Base-by-base conservation (phyloP, 345 rosid genomes). In the Gossypioides kirkii region DNA sequence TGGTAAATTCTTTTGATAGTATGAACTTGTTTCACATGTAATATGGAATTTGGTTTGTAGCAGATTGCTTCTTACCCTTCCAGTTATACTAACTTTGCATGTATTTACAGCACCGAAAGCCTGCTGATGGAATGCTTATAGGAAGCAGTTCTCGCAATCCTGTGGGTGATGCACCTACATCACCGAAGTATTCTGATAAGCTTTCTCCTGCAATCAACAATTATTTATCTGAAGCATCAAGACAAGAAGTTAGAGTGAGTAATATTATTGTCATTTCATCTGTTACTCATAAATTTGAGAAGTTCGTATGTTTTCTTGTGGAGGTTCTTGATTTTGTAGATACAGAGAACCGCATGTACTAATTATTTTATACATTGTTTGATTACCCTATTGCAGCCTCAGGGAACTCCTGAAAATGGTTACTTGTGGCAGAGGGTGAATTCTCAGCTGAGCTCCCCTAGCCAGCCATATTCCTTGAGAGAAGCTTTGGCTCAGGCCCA, bases 401-500 rank as follows among this genome's bases (percentile, higher is more conserved):
- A 90, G 79, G 99, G 98, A 74, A 92, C 97, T 65, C 98, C 98
- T 69, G 98, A 95, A 72, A 88, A 88, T 83, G 94, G 96, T 73
- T 87, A 90, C 79, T 73, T 89, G 80, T 90, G 97, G 97, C 98
- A 95, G 79, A 91, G 99, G 78, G 97, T 91, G 78, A 95, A 90
- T 83, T 92, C 99, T 76, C 99, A 95, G 84, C 76, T 92, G 77
- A 92, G 97, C 83, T 95, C 99, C 61, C 99, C 99, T 32, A 91
- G 93, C 83, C 99, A 95, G 83, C 99, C 99, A 36, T 95, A 92
- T 84, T 95, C 99, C 52, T 80, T 95, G 74, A 87, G 99, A 86
- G 99, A 95, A 87, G 98, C 99, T 81, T 87, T 95, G 53, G 97
- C 97, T 66, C 99, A 95, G 84, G 99, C 97, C 47, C 98, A 95